Conservation (phyloP, 164 flowering plant species). For the Vitis riparia region DNA sequence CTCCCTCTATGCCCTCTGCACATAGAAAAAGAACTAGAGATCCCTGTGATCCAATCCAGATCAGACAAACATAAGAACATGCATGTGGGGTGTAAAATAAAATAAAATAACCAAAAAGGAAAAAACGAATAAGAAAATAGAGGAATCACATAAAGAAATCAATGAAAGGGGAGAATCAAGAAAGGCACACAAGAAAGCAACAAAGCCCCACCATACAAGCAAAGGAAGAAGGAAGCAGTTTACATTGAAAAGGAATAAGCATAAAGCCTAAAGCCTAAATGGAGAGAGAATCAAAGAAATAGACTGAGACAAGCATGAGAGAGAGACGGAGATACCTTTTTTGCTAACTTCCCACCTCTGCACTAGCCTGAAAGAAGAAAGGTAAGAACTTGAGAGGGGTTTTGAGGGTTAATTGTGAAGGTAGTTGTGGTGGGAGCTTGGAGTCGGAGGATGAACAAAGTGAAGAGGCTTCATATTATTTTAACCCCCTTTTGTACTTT, state of each 20-base stretch:
- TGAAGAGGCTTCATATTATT: too few species aligned
- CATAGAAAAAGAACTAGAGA: slow-evolving; percentile 22
- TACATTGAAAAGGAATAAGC: slow-evolving; percentile 23
- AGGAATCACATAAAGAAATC: slow-evolving; percentile 8
- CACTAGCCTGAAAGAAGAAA: too few species aligned
- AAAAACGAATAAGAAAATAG: background rate
- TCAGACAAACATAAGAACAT: slow-evolving; percentile 53
- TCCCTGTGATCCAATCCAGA: slow-evolving; percentile 59
- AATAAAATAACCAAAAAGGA: background rate
- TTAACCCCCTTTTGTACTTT: too few species aligned
- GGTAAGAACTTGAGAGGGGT: too few species aligned
- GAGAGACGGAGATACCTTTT: too few species aligned
- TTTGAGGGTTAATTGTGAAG: too few species aligned
- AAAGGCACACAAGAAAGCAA: slow-evolving; percentile 20
- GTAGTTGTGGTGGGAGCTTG: too few species aligned
- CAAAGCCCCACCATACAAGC: slow-evolving; percentile 23
- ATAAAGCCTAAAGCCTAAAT: background rate
- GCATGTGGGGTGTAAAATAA: slow-evolving; percentile 38
- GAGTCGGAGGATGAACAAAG: too few species aligned
- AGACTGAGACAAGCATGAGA: background rate
- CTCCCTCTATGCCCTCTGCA: slow-evolving; percentile 13
- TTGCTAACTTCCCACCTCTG: too few species aligned
- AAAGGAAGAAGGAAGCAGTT: slow-evolving; percentile 10
- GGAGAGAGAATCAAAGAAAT: background rate
- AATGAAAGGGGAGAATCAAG: slow-evolving; percentile 7